A percentile compares a stretch with the other conserved stretches of the same genome.
phyloP scores from a whole-genome alignment of 1,284 basidiomycete genomes.

The Anthracocystis panici-leucophaei region DNA sequence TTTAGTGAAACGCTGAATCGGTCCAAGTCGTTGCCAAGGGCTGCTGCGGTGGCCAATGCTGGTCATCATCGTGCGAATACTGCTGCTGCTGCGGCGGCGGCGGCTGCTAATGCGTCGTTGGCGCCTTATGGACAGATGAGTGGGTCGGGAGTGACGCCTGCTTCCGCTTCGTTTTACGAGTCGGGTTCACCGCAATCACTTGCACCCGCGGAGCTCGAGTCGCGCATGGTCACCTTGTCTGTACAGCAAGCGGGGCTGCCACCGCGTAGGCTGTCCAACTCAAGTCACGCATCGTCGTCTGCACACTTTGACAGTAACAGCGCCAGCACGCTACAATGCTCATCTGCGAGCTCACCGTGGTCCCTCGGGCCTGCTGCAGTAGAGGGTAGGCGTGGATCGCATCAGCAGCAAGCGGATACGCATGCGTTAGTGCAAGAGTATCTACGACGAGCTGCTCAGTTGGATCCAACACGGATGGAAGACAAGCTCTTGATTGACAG shows the following conservation, averaged over 20 bases:
- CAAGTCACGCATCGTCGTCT: constrained; percentile 40
- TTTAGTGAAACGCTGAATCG: constrained; percentile 58
- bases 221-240: constrained; percentile 31
- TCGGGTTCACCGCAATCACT: constrained; percentile 20
- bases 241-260: constrained; percentile 23
- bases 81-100: not conserved
- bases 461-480: constrained; percentile 5
- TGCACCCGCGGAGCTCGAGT: constrained; percentile 31
- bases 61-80: constrained; percentile 12
- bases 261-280: constrained; percentile 30
- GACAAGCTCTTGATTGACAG: constrained; percentile 14
- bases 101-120: constrained; percentile 7
- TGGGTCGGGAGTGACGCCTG: constrained; percentile 15
- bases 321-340: constrained; percentile 35
- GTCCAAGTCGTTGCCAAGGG: constrained; percentile 54
- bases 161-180: constrained; percentile 23
- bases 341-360: constrained; percentile 43
- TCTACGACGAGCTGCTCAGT: constrained; percentile 32
- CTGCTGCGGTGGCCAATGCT: constrained; percentile 25
- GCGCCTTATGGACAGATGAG: constrained; percentile 9
- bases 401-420: constrained; percentile 36
- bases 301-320: constrained; percentile 44
- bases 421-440: constrained; percentile 49
- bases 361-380: constrained; percentile 23
- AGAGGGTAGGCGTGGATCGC: constrained; percentile 13